Conservation (phyloP, 2,329 filamentous ascomycete species). For the Trichoderma harzianum region DNA sequence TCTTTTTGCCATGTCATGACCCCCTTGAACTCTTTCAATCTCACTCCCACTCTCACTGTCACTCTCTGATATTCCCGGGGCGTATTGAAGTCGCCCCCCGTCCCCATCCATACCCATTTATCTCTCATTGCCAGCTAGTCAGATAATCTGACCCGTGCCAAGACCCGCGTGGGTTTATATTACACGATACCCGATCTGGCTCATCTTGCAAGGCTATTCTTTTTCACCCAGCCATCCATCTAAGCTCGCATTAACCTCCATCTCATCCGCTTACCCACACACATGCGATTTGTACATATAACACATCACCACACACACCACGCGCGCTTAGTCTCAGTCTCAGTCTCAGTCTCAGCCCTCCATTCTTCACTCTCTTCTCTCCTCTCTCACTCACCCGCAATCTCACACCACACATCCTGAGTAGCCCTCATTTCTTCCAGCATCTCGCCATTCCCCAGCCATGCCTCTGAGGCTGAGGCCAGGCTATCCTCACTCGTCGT, state of each 20-base stretch:
- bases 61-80: neutral
- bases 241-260: slow-evolving; percentile 11
- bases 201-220: slow-evolving; percentile 17
- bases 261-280: neutral
- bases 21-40: neutral
- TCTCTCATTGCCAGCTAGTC: slow-evolving; percentile 5
- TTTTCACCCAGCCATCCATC: neutral
- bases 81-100: neutral
- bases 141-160: neutral
- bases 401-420: neutral
- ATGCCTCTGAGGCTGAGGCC: slow-evolving; percentile 37
- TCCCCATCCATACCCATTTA: neutral
- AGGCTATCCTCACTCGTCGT: slow-evolving; percentile 25
- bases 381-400: slow-evolving; percentile 9
- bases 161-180: slow-evolving; percentile 8
- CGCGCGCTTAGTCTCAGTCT: neutral
- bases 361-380: neutral
- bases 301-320: neutral
- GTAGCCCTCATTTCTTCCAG: neutral
- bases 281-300: neutral
- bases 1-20: neutral
- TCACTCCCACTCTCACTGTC: neutral
- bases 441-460: slow-evolving; percentile 1
- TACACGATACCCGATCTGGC: slow-evolving; percentile 18
- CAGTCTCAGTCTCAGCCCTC: neutral